Base-by-base conservation (phyloP, 2,329 filamentous ascomycete genomes). In the Beauveria rudraprayagi region DNA sequence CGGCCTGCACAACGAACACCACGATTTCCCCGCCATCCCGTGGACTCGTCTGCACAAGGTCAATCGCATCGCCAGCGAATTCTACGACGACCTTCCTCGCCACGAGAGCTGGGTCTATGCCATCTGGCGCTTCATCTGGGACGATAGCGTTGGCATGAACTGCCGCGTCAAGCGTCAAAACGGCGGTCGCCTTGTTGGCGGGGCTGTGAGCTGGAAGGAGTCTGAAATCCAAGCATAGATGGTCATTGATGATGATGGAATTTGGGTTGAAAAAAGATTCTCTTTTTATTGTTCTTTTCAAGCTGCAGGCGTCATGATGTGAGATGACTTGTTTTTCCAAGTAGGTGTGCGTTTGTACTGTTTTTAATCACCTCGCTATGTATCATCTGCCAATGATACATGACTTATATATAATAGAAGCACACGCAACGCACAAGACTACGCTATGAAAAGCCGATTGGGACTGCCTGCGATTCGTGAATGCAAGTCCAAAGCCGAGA, bases 1-100 rank as follows among this genome's bases (percentile, higher is more conserved):
- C 51, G 94, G 94, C 58, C 79, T 97, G 70, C 94, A 99, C 80
- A 99, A 99, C 73, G 94, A 99, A 80, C 94, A 99, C 76, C 94
- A 99, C 74, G 94, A 99, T 75, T 99, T 99, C 77, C 94, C 94
- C 11, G 94, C 94, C 53, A 85, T 99, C 52, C 93, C 94, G 0
- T 99, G 94, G 94, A 97, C 92, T 10, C 82, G 89, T 37, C 82
- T 99, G 44, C 89, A 87, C 60, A 81, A 81, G 70, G 79, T 99
- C 59, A 86, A 92, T 70, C 77, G 85, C 65, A 89, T 95, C 61
- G 94, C 94, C 1, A 83, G 83, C 65, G 94, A 97, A 75, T 99
- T 97, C 72, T 99, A 99, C 76, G 85, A 88, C 65, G 89, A 90
- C 63, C 78, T 99, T 66, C 94, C 94, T 10, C 83, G 83, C 65